phyloP scores from a whole-genome alignment of 1,284 basidiomycete species.

The Apiotrichum siamense region DNA sequence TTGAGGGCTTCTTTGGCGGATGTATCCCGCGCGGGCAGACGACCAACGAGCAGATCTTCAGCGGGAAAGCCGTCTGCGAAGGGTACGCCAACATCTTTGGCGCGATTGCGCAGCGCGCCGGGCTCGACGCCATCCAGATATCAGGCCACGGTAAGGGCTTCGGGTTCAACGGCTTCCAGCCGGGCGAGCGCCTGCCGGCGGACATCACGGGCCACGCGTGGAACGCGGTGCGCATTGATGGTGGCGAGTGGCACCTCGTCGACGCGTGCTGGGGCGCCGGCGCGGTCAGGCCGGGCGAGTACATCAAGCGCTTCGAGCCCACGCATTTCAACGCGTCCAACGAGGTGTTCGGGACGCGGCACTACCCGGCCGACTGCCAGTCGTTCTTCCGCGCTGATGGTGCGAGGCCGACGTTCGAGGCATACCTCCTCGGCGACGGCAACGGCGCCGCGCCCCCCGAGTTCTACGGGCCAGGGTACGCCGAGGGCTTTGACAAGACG shows the following conservation, averaged over 20 bases:
- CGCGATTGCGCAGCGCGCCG: constrained; percentile 2
- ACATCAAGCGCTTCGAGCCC: constrained; percentile 3
- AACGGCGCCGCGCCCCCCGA: constrained; percentile 1
- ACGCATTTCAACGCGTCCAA: constrained; percentile 5
- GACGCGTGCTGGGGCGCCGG: constrained; percentile 19
- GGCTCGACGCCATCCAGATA: constrained; percentile 3
- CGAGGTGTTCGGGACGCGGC: constrained; percentile 5
- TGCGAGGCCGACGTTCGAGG: constrained; percentile 1
- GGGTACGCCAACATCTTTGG: constrained; percentile 10
- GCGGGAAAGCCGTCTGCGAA: constrained; percentile 13
- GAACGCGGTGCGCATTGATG: constrained; percentile 14
- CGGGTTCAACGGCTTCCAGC: neutral
- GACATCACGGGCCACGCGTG: constrained; percentile 9
- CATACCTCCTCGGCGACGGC: neutral
- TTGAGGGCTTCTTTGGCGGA: constrained; percentile 5
- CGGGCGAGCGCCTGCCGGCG: neutral
- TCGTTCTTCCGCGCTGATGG: constrained; percentile 1
- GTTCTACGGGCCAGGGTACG: neutral
- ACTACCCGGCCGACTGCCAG: constrained; percentile 3
- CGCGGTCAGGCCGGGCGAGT: neutral
- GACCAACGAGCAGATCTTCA: constrained; percentile 4
- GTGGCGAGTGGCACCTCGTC: constrained; percentile 14
- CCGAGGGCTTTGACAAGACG: neutral
- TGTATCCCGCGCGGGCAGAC: constrained; percentile 4
- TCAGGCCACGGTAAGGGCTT: constrained; percentile 12